These are phyloP conservation scores for Lipomyces anomalus DNA, from an alignment of 805 yeast species.

Conservation along the genomic window DNA sequence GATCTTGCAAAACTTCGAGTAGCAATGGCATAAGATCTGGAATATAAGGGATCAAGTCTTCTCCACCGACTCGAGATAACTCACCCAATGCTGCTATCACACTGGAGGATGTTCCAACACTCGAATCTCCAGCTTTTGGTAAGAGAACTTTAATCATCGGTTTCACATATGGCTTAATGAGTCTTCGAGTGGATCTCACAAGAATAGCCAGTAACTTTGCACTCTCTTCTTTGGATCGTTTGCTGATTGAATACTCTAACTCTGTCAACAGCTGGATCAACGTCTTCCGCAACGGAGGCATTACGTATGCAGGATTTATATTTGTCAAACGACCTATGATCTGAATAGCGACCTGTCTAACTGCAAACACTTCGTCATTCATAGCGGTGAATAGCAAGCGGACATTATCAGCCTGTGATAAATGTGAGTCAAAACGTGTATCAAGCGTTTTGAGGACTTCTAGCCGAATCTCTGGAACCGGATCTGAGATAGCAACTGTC, in stretches of 20 bases:
- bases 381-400: constrained; percentile 77
- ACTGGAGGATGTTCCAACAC: constrained; percentile 79
- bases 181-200: constrained; percentile 68
- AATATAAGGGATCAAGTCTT: constrained; percentile 66
- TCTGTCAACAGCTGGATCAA: constrained; percentile 80
- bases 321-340: constrained; percentile 78
- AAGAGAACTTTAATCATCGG: constrained; percentile 83
- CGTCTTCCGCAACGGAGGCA: constrained; percentile 84
- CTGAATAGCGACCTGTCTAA: constrained; percentile 69
- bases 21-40: constrained; percentile 79
- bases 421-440: constrained; percentile 76
- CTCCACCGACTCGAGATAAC: constrained; percentile 81
- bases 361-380: constrained; percentile 82
- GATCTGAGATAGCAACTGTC: constrained; percentile 82
- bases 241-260: constrained; percentile 71
- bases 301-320: constrained; percentile 91
- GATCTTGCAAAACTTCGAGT: constrained; percentile 84
- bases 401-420: constrained; percentile 90
- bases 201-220: constrained; percentile 68
- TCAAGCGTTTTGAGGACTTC: constrained; percentile 72
- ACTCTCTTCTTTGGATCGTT: constrained; percentile 78
- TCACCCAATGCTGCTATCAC: constrained; percentile 86
- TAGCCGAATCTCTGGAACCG: constrained; percentile 75
- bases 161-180: constrained; percentile 85
- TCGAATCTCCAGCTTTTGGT: constrained; percentile 65